phyloP scores from a whole-genome alignment of 352 stramenopile genomes.

The Globisporangium takayamanum region DNA sequence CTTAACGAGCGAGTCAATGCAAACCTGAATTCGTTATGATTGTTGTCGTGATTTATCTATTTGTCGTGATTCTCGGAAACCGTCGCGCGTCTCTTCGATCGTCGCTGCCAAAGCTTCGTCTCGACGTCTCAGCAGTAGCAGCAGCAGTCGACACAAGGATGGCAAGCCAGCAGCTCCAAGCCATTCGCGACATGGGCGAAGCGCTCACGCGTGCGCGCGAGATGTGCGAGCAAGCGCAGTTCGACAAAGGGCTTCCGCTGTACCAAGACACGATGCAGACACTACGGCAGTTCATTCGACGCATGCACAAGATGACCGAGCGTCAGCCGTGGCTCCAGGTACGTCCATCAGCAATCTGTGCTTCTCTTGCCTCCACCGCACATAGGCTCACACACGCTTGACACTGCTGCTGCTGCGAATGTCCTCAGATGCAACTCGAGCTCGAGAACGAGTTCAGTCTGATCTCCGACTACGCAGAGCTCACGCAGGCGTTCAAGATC shows the following conservation, averaged over 20 bases:
- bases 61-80: not conserved
- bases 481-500: constrained; percentile 59
- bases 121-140: not conserved
- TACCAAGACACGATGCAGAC: constrained; percentile 52
- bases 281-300: constrained; percentile 55
- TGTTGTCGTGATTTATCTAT: no score
- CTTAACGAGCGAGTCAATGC: not conserved
- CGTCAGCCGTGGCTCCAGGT: constrained; percentile 79
- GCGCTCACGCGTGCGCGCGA: constrained; percentile 47
- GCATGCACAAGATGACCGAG: constrained; percentile 65
- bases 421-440: constrained; percentile 66
- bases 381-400: not conserved
- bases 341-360: not conserved
- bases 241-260: constrained; percentile 52
- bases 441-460: constrained; percentile 73
- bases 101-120: not conserved
- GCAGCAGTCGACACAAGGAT: constrained; percentile 9
- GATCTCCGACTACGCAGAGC: constrained; percentile 74
- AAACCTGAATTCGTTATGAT: no score
- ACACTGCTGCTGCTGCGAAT: not conserved
- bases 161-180: constrained; percentile 42
- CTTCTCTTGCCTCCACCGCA: not conserved
- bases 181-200: constrained; percentile 69
- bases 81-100: not conserved
- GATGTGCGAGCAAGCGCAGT: constrained; percentile 57